phyloP scores from a whole-genome alignment of 495 filamentous ascomycete genomes.

The Xanthoparmelia taractica region DNA sequence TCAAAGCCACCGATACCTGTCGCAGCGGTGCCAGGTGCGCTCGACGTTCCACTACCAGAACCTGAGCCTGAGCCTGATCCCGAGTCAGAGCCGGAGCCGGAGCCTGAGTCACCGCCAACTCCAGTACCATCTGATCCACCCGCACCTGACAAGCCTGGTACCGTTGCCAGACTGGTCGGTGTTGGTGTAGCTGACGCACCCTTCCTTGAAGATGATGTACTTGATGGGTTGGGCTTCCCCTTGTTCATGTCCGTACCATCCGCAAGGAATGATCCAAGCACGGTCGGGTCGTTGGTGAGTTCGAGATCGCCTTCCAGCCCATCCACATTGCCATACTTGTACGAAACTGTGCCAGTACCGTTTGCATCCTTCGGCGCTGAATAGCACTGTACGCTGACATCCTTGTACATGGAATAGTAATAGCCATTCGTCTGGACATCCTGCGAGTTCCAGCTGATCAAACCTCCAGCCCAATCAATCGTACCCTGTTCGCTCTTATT shows the following conservation, averaged over 20 bases:
- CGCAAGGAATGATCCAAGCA: conserved; percentile 71
- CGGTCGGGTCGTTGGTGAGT: conserved; percentile 63
- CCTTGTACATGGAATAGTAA: conserved; percentile 75
- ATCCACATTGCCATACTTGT: conserved; percentile 59
- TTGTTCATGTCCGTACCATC: conserved; percentile 66
- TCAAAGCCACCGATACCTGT: conserved; percentile 29
- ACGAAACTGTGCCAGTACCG: conserved; percentile 54
- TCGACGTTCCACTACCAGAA: conserved; percentile 20
- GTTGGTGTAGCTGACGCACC: conserved; percentile 23
- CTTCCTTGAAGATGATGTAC: conserved; percentile 8
- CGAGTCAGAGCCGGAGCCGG: background rate
- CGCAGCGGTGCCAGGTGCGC: conserved; percentile 26
- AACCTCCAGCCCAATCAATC: conserved; percentile 83
- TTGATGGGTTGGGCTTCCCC: conserved; percentile 28
- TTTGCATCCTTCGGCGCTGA: conserved; percentile 57
- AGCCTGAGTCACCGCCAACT: conserved; percentile 18
- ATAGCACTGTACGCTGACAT: conserved; percentile 80
- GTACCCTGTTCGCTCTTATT: conserved; percentile 74
- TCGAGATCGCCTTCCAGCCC: conserved; percentile 69
- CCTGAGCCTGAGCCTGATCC: conserved; percentile 18
- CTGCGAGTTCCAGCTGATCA: conserved; percentile 74
- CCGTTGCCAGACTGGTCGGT: conserved; percentile 32
- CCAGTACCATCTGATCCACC: conserved; percentile 30
- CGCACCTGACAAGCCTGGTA: conserved; percentile 37
- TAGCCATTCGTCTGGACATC: conserved; percentile 80